Base-by-base conservation (phyloP, 768 basidiomycete genomes). In the Amanita molliuscula region DNA sequence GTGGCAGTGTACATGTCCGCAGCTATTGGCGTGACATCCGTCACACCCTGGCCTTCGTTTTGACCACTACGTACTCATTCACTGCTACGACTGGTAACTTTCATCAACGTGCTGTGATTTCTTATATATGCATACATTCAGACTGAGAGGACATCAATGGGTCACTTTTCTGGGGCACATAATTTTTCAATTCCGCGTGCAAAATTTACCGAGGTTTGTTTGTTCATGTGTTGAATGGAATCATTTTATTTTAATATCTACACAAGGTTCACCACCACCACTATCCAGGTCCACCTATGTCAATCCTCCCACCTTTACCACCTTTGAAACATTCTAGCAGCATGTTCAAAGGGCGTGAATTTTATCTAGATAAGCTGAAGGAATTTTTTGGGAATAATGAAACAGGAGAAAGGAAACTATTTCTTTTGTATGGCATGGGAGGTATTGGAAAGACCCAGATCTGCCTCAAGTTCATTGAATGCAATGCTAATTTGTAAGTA, bases 371-470 rank as follows among this genome's bases (percentile, higher is more conserved):
- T 5, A 43, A 31, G 29, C 54, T 57, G 10, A 54, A 48, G 34
- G 26, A 46, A n/a, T 34, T 54, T 52, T 55, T 59, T 40, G 11
- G 38, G 29, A 11, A 8, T 44, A 26, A n/a, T 40, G 11, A 4
- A 8, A 16, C 3, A 29, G 52, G 11, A 37, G 15, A 18, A 25
- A 48, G 54, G 33, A 44, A 44, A 26, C 47, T 25, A 7, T 51
- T 52, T 44, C 51, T 60, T 7, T 48, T 60, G 7, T 51, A 58
- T 44, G 55, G 58, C 3, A 2, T 25, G 25, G 25, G 25, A 25
- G 25, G 25, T 25, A 25, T 25, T 25, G 25, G 25, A 3, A 29
- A 55, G 54, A 38, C 47, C 3, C 38, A 57, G 55, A 23, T 52
- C 52, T 38, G 57, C n/a, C n/a, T n/a, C n/a, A n/a, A n/a, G n/a